These are phyloP conservation scores for Xylaria nigripes DNA, from an alignment of 495 filamentous ascomycete species.

Conservation along the genomic window DNA sequence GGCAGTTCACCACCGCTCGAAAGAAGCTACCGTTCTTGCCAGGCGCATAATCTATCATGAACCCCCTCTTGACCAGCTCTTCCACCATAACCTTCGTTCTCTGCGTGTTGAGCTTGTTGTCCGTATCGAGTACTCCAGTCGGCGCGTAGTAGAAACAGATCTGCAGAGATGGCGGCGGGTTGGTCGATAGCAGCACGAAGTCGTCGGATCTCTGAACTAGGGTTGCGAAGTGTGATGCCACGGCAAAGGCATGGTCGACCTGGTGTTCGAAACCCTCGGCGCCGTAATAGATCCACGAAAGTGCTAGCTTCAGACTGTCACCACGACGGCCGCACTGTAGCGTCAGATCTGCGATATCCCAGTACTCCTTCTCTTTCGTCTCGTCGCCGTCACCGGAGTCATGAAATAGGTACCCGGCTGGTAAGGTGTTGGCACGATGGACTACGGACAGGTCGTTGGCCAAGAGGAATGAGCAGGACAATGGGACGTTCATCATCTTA, in stretches of 20 bases:
- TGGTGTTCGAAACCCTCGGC: conserved; percentile 45
- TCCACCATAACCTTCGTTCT: conserved; percentile 61
- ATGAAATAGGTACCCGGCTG: conserved; percentile 84
- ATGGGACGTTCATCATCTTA: conserved; percentile 89
- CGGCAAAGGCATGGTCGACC: conserved; percentile 60
- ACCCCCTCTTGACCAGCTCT: conserved; percentile 61
- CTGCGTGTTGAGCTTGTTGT: conserved; percentile 54
- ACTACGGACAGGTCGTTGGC: conserved; percentile 66
- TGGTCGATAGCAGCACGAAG: conserved; percentile 63
- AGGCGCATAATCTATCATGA: conserved; percentile 92
- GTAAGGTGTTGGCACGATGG: conserved; percentile 73
- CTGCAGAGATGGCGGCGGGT: conserved; percentile 82
- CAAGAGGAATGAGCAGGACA: conserved; percentile 87
- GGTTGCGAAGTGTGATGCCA: conserved; percentile 55
- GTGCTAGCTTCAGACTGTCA: conserved; percentile 77
- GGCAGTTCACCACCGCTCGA: conserved; percentile 75
- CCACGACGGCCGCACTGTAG: conserved; percentile 85
- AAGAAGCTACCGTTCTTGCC: conserved; percentile 75
- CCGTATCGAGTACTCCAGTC: conserved; percentile 41
- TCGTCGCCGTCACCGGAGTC: conserved; percentile 27
- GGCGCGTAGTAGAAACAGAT: conserved; percentile 87
- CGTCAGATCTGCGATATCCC: conserved; percentile 89
- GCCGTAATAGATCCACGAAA: conserved; percentile 87
- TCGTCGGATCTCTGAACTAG: conserved; percentile 46
- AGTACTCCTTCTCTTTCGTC: conserved; percentile 46